These are phyloP conservation scores for Phragmites australis DNA, from an alignment of 176 grass and related monocot species.

Conservation along the genomic window DNA sequence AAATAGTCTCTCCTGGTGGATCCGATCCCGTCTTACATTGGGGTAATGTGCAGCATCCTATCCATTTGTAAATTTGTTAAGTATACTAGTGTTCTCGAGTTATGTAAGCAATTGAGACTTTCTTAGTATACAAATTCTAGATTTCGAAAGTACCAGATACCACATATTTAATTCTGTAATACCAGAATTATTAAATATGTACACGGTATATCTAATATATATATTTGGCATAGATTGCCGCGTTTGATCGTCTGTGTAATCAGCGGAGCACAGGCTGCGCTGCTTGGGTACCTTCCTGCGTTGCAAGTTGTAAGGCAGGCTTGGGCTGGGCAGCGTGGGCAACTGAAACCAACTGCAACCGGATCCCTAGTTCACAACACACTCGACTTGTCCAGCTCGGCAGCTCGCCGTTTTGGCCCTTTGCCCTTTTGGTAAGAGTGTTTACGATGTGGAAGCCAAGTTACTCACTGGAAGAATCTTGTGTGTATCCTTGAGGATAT, in stretches of 20 bases:
- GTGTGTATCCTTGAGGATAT: background rate
- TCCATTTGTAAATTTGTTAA: too few species aligned
- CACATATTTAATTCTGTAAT: too few species aligned
- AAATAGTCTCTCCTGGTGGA: too few species aligned
- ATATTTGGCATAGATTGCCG: too few species aligned
- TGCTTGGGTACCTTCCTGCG: background rate
- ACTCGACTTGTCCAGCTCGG: background rate
- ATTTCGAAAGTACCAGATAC: too few species aligned
- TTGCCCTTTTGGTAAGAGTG: background rate
- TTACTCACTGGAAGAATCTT: background rate
- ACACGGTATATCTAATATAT: too few species aligned
- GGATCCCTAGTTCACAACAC: background rate
- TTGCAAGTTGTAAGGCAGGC: background rate
- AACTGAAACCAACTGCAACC: slow-evolving; percentile 24
- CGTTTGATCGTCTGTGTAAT: background rate
- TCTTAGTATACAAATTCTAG: too few species aligned
- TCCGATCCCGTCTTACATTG: too few species aligned
- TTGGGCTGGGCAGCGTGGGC: background rate
- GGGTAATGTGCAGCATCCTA: too few species aligned
- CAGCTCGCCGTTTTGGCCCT: background rate
- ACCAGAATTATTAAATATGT: too few species aligned
- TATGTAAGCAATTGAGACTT: too few species aligned
- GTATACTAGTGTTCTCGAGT: too few species aligned
- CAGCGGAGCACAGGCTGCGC: background rate
- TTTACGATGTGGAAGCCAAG: background rate